phyloP scores from a whole-genome alignment of 805 yeast species.

The Candida quercuum region DNA sequence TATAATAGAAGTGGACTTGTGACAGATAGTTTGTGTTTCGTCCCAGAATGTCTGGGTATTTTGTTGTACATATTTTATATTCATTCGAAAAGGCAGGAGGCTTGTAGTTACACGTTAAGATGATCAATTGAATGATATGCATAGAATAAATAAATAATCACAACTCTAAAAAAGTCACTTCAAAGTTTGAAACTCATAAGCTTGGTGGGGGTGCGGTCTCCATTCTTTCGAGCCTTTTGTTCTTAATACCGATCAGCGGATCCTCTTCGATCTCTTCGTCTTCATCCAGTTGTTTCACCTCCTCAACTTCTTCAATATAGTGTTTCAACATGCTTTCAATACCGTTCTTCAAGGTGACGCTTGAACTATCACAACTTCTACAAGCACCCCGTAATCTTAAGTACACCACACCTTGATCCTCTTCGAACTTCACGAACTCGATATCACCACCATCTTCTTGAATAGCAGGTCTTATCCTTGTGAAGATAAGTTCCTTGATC shows the following conservation, averaged over 20 bases:
- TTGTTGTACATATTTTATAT: too few species aligned
- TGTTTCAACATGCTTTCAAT: slow-evolving; percentile 68
- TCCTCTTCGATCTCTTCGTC: slow-evolving; percentile 21
- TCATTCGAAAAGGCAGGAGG: too few species aligned
- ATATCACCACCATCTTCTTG: slow-evolving; percentile 77
- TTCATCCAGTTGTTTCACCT: slow-evolving; percentile 49
- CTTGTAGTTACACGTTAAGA: too few species aligned
- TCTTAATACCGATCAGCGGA: slow-evolving; percentile 12
- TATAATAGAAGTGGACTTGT: too few species aligned
- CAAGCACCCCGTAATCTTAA: slow-evolving; percentile 65
- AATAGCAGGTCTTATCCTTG: slow-evolving; percentile 67
- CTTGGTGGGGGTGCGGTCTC: slow-evolving; percentile 19
- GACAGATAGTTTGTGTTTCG: too few species aligned
- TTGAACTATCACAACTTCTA: slow-evolving; percentile 63
- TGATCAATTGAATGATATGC: too few species aligned
- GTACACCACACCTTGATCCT: slow-evolving; percentile 51
- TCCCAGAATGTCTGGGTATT: too few species aligned
- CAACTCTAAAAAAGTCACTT: background rate
- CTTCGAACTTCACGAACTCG: slow-evolving; percentile 59
- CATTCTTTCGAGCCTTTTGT: slow-evolving; percentile 8
- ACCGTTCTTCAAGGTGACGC: slow-evolving; percentile 62
- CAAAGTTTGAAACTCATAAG: too few species aligned
- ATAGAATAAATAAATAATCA: too few species aligned
- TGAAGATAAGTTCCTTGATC: slow-evolving; percentile 65
- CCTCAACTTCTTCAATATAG: slow-evolving; percentile 62